A percentile compares a stretch with the other conserved stretches of the same genome.
Evolutionary conservation across 768 basidiomycete genomes (phyloP).

Genomic region (Xanthoconium stramineum): DNA sequence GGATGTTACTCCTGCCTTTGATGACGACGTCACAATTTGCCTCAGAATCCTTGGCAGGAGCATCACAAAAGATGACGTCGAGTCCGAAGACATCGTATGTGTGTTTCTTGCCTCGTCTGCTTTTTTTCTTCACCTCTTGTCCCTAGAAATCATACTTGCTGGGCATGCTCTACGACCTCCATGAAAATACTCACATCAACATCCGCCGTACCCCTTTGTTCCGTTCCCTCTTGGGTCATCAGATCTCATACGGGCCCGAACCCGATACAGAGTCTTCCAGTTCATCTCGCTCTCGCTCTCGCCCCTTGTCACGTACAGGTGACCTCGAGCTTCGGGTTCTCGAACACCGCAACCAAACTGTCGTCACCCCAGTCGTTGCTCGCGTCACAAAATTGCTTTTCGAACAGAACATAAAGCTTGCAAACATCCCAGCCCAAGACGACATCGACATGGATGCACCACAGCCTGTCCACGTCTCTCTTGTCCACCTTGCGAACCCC

Average conservation of each 20-base stretch:
- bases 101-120: not conserved
- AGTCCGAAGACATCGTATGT: conserved; percentile 47
- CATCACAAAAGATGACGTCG: conserved; percentile 41
- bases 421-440: conserved; percentile 29
- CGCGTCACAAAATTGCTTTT: conserved; percentile 47
- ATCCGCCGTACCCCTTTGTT: conserved; percentile 42
- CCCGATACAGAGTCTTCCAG: conserved; percentile 9
- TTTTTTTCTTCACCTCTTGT: conserved; percentile 1
- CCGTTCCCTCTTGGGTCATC: conserved; percentile 30
- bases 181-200: conserved; percentile 28
- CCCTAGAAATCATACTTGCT: conserved; percentile 45
- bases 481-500: conserved; percentile 32
- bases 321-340: conserved; percentile 32
- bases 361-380: conserved; percentile 47
- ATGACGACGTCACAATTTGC: conserved; percentile 32
- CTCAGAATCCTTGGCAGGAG: conserved; percentile 41
- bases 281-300: conserved; percentile 21
- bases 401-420: conserved; percentile 40
- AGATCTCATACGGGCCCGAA: conserved; percentile 22
- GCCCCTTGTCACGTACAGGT: conserved; percentile 9
- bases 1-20: conserved; percentile 25
- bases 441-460: conserved; percentile 24
- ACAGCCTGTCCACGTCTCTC: conserved; percentile 8
- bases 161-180: conserved; percentile 38
- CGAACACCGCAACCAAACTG: conserved; percentile 35